Evolutionary conservation across 2,329 filamentous ascomycete genomes (phyloP).

Genomic region (Aureobasidium sp.): DNA sequence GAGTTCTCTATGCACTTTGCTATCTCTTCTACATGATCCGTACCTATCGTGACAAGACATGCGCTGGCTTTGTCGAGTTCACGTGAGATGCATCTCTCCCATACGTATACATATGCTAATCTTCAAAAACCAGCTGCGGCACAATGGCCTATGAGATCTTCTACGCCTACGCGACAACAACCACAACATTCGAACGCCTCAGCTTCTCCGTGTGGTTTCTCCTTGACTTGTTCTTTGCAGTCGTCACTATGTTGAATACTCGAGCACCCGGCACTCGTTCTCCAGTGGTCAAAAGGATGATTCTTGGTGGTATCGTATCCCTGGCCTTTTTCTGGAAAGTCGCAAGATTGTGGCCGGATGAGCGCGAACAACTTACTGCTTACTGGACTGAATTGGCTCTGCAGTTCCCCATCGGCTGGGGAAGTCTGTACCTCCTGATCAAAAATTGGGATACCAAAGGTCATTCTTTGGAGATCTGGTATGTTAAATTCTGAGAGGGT

Average conservation of each 20-base stretch:
- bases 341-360: constrained; percentile 28
- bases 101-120: background rate
- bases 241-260: constrained; percentile 25
- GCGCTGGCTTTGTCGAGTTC: constrained; percentile 25
- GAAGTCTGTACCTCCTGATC: constrained; percentile 24
- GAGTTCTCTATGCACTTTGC: constrained; percentile 32
- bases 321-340: constrained; percentile 24
- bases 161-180: constrained; percentile 31
- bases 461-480: constrained; percentile 34
- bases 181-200: constrained; percentile 25
- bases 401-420: constrained; percentile 32
- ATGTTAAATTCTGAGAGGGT: background rate
- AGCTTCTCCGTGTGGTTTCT: constrained; percentile 32
- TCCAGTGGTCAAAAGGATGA: constrained; percentile 20
- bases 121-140: constrained; percentile 5
- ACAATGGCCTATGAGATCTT: constrained; percentile 34
- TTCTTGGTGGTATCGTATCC: constrained; percentile 23
- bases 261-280: constrained; percentile 21
- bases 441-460: constrained; percentile 28
- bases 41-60: constrained; percentile 28
- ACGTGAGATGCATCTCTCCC: constrained; percentile 10
- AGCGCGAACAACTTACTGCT: constrained; percentile 32
- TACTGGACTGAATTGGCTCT: constrained; percentile 32
- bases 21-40: constrained; percentile 33
- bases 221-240: constrained; percentile 29